Evolutionary conservation across 1,284 basidiomycete species (phyloP).

Genomic region (Gomphus bonarii): DNA sequence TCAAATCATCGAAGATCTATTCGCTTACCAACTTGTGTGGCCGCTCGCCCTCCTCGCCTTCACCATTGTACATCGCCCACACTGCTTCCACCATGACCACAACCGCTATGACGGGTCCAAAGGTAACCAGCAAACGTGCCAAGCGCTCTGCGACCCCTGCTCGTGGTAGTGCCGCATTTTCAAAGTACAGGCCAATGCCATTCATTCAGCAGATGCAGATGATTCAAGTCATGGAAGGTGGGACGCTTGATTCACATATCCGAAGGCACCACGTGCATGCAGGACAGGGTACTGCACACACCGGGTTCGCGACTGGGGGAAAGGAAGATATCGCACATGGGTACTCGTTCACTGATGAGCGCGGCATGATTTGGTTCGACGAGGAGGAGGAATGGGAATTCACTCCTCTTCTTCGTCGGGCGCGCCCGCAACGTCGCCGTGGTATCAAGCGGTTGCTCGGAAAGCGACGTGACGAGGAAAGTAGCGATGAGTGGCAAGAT

Average conservation of each 20-base stretch:
- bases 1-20: slow-evolving; percentile 2
- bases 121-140: background rate
- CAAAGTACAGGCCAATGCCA: slow-evolving; percentile 4
- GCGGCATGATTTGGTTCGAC: slow-evolving; percentile 11
- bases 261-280: slow-evolving; percentile 4
- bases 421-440: background rate
- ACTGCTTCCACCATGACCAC: background rate
- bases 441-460: slow-evolving; percentile 1
- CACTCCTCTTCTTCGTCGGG: background rate
- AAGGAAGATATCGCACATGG: background rate
- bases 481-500: slow-evolving; percentile 2
- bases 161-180: background rate
- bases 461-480: background rate
- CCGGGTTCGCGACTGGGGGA: background rate
- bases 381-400: slow-evolving; percentile 12
- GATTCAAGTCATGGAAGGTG: slow-evolving; percentile 8
- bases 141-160: slow-evolving; percentile 8
- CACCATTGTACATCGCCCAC: background rate
- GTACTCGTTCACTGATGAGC: slow-evolving; percentile 8
- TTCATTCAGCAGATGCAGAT: slow-evolving; percentile 12
- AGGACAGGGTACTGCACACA: slow-evolving; percentile 3
- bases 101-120: background rate
- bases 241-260: slow-evolving; percentile 7
- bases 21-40: slow-evolving; percentile 1
- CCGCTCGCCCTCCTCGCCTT: background rate